These are phyloP conservation scores for Nakaseomyces uthaithaninus DNA, from an alignment of 1,139 yeast species.

Conservation along the genomic window DNA sequence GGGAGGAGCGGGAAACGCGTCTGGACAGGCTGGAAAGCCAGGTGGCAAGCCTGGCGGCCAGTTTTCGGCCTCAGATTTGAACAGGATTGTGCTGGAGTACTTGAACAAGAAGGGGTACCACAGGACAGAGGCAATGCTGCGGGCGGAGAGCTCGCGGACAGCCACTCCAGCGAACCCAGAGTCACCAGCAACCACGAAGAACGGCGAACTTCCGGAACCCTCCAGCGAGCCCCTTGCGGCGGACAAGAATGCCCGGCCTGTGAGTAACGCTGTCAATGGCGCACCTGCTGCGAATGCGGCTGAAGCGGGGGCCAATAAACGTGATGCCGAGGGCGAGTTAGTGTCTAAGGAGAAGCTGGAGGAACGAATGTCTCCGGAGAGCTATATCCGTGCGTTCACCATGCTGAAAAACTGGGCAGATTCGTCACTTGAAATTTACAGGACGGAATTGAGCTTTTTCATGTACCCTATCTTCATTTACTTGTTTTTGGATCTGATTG, in stretches of 20 bases:
- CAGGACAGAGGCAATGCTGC: constrained; percentile 84
- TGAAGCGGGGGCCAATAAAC: constrained; percentile 31
- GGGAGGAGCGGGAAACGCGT: not conserved
- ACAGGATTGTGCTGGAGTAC: constrained; percentile 84
- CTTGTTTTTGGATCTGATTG: constrained; percentile 69
- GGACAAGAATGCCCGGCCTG: constrained; percentile 29
- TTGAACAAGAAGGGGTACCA: constrained; percentile 90
- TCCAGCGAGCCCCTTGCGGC: constrained; percentile 32
- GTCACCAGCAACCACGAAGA: constrained; percentile 33
- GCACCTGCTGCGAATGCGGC: no score
- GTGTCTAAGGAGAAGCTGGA: constrained; percentile 20
- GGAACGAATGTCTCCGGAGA: constrained; percentile 49
- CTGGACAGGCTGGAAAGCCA: not conserved
- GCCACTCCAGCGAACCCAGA: constrained; percentile 44
- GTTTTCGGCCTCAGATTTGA: constrained; percentile 69
- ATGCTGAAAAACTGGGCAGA: constrained; percentile 85
- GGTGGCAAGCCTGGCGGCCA: constrained; percentile 18
- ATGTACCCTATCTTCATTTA: constrained; percentile 88
- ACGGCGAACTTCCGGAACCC: constrained; percentile 28
- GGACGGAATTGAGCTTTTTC: constrained; percentile 76
- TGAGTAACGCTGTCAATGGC: constrained; percentile 37
- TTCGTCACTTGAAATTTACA: constrained; percentile 82
- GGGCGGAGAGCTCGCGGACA: constrained; percentile 76
- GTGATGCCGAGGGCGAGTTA: constrained; percentile 35
- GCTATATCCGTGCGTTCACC: constrained; percentile 69